These are phyloP conservation scores for Pseudonitzschia pungens DNA, from an alignment of 108 stramenopile genomes.

Conservation along the genomic window DNA sequence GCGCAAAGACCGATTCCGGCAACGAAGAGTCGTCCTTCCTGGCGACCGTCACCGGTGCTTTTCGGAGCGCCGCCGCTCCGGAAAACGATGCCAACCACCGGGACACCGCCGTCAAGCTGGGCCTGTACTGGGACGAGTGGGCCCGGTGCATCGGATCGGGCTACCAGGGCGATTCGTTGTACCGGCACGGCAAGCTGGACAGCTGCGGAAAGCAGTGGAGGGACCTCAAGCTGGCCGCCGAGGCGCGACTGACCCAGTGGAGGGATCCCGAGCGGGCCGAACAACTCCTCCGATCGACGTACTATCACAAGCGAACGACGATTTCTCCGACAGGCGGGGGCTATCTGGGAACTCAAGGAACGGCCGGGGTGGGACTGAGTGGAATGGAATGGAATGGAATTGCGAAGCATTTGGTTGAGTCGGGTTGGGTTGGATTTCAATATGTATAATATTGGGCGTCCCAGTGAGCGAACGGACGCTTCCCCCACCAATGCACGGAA, in stretches of 20 bases:
- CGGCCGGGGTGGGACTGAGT: conserved; percentile 61
- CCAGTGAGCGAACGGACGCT: too few relatives aligned
- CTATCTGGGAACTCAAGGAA: conserved; percentile 86
- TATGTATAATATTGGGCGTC: too few relatives aligned
- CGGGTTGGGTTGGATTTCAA: too few relatives aligned
- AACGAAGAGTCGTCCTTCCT: too few relatives aligned
- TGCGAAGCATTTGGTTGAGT: too few relatives aligned
- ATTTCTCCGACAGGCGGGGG: conserved; percentile 76
- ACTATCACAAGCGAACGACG: conserved; percentile 58
- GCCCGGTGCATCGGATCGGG: conserved; percentile 64
- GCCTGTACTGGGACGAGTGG: conserved; percentile 71
- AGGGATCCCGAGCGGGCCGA: conserved; percentile 51
- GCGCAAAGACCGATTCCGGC: too few relatives aligned
- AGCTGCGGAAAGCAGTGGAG: conserved; percentile 63
- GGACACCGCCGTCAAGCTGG: conserved; percentile 7
- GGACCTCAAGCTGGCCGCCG: conserved; percentile 67
- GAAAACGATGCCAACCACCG: background rate
- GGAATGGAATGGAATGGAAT: background rate
- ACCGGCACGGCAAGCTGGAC: conserved; percentile 76
- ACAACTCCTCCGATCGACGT: conserved; percentile 53
- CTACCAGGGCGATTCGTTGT: conserved; percentile 73
- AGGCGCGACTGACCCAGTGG: conserved; percentile 47
- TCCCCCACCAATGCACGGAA: too few relatives aligned
- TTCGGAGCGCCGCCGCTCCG: background rate
- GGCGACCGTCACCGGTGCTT: background rate